A percentile compares a stretch with the other conserved stretches of the same genome.
Conservation (phyloP, 495 filamentous ascomycete genomes). For the Penicillium parvum region DNA sequence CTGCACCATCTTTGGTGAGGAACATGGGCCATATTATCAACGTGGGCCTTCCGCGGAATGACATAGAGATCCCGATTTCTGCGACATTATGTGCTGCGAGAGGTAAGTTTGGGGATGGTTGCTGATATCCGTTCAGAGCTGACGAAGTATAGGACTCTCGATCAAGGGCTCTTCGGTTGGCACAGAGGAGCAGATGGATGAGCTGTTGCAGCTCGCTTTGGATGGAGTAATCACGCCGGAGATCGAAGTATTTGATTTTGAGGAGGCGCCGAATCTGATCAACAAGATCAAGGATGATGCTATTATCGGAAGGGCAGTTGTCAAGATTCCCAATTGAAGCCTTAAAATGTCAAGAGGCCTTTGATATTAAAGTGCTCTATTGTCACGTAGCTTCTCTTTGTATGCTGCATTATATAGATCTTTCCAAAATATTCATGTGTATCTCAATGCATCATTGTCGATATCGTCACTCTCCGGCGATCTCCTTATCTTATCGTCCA, state of each 20-base stretch:
- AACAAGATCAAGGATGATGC: constrained; percentile 13
- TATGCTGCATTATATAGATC: no score
- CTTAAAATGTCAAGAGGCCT: no score
- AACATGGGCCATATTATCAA: constrained; percentile 27
- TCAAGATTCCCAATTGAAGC: constrained; percentile 13
- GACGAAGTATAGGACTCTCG: constrained; percentile 12
- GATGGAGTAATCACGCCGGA: constrained; percentile 18
- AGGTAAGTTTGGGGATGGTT: constrained; percentile 25
- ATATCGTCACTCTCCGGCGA: no score
- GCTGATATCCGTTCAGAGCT: no score
- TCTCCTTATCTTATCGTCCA: constrained; percentile 21
- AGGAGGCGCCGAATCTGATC: constrained; percentile 18
- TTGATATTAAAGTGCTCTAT: no score
- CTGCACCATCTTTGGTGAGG: constrained; percentile 24
- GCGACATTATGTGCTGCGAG: constrained; percentile 26
- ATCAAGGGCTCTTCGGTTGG: constrained; percentile 31
- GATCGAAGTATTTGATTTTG: constrained; percentile 22
- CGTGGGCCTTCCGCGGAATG: constrained; percentile 28
- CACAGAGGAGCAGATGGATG: constrained; percentile 23
- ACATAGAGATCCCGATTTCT: constrained; percentile 25
- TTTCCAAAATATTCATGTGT: no score
- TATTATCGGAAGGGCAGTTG: constrained; percentile 24
- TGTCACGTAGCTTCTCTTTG: no score
- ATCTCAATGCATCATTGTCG: no score
- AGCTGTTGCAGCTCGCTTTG: constrained; percentile 19